Base-by-base conservation (phyloP, 257 asterid species). In the Solanum verrucosum region DNA sequence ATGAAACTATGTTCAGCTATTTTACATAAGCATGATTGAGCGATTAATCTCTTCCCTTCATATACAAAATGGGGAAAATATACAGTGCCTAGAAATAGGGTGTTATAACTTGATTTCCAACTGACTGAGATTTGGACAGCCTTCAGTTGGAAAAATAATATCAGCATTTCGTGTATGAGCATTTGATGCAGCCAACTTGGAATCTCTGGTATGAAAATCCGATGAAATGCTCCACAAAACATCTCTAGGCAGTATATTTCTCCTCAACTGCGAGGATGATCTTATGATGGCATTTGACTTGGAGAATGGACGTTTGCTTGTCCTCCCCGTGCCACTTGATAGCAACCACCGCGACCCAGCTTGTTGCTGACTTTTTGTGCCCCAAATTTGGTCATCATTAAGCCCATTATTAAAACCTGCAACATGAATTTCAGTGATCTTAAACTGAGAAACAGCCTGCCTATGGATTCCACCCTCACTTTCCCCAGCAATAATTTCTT, bases 121-220 rank as follows among this genome's bases (percentile, higher is more conserved):
- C 86, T 49, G 65, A 68, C 79, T 68, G 40, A 27, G 7, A 9
- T 40, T 67, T 33, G 88, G 84, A 86, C 84, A 34, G 52, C 87
- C 79, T 87, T 90, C 90, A 87, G 77, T 87, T 42, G 97, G 92
- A 83, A 96, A 92, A 87, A 93, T 27, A 88, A 96, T 92, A 90
- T 96, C 95, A 83, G 98, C 94, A 91, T 94, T 95, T 91, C 99
- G 94, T 84, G 90, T 92, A 83, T 95, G 95, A 88, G 93, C 92
- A 81, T 91, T 93, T 25, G 94, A 89, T 7, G 92, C 92, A 65
- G 92, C 91, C 31, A 83, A 88, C 56, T 89, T 52, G 83, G 88
- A 91, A 75, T 92, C 90, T 92, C 89, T 89, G 81, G 89, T 91
- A 86, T 84, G 90, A 65, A 37, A 83, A n/a, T 90, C 91, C 31